Evolutionary conservation across 305 asterid genomes (phyloP).

Genomic region (Withania somnifera): DNA sequence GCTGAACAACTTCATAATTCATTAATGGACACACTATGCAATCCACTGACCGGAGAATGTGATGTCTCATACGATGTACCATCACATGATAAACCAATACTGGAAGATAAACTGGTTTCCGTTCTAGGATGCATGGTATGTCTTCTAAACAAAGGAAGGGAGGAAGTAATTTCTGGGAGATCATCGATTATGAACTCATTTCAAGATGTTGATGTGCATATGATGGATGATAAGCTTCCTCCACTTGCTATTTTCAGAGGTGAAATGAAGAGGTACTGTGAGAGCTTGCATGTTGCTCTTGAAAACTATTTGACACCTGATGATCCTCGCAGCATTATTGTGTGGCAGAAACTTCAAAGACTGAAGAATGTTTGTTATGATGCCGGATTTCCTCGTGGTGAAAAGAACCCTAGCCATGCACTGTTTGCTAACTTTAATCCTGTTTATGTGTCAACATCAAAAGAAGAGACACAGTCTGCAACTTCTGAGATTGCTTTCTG

Average conservation of each 20-base stretch:
- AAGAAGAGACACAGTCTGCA: slow-evolving; percentile 32
- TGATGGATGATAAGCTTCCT: slow-evolving; percentile 58
- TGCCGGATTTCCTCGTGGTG: slow-evolving; percentile 77
- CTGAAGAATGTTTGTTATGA: slow-evolving; percentile 83
- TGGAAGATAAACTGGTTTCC: slow-evolving; percentile 86
- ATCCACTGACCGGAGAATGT: slow-evolving; percentile 89
- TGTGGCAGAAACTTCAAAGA: slow-evolving; percentile 86
- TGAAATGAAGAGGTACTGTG: slow-evolving; percentile 96
- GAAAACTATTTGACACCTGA: slow-evolving; percentile 77
- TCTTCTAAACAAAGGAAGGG: slow-evolving; percentile 88
- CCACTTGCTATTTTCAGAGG: slow-evolving; percentile 90
- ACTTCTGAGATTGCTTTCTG: slow-evolving; percentile 57
- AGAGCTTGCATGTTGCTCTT: slow-evolving; percentile 87
- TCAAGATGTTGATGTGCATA: slow-evolving; percentile 41
- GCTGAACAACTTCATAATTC: slow-evolving; percentile 89
- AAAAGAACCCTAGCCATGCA: slow-evolving; percentile 59
- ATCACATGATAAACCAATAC: slow-evolving; percentile 56
- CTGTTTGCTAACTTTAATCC: slow-evolving; percentile 86
- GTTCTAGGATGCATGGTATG: slow-evolving; percentile 99
- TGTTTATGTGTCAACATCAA: slow-evolving; percentile 42
- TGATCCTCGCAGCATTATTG: slow-evolving; percentile 58
- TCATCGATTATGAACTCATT: slow-evolving; percentile 53
- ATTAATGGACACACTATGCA: slow-evolving; percentile 80
- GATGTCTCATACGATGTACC: slow-evolving; percentile 77
- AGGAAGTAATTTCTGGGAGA: slow-evolving; percentile 81